phyloP scores from a whole-genome alignment of 306 rosid species.

The Fagus crenata region DNA sequence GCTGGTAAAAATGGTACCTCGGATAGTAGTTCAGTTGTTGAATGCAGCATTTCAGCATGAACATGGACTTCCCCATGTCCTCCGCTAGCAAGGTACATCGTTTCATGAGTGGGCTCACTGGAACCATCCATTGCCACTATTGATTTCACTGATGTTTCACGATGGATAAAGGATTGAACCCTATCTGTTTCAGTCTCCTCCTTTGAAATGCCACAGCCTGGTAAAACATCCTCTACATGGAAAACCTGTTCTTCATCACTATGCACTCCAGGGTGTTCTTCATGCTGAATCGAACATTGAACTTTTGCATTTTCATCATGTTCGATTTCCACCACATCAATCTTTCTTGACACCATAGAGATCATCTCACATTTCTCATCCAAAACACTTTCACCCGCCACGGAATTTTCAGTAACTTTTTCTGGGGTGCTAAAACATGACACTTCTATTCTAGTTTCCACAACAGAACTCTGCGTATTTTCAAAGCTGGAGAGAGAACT shows the following conservation, averaged over 20 bases:
- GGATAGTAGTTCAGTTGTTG: constrained; percentile 40
- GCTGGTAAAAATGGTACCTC: constrained; percentile 44
- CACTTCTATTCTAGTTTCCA: constrained; percentile 18
- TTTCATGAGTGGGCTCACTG: constrained; percentile 28
- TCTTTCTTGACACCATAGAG: constrained; percentile 19
- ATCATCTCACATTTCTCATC: constrained; percentile 24
- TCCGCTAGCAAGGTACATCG: constrained; percentile 35
- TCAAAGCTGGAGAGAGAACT: constrained; percentile 22
- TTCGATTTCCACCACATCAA: constrained; percentile 27
- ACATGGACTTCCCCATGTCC: constrained; percentile 41
- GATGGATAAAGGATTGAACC: constrained; percentile 30
- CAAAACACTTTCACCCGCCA: constrained; percentile 11
- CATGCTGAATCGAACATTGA: constrained; percentile 15
- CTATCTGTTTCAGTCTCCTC: constrained; percentile 24
- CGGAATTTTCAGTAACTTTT: constrained; percentile 15
- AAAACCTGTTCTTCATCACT: constrained; percentile 36
- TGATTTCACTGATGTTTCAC: constrained; percentile 44
- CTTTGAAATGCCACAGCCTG: constrained; percentile 24
- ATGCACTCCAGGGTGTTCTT: constrained; percentile 21
- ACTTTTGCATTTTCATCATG: constrained; percentile 14
- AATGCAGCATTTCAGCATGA: constrained; percentile 34
- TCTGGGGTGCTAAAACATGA: constrained; percentile 22
- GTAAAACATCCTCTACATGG: constrained; percentile 16
- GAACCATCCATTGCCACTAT: constrained; percentile 33
- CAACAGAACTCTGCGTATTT: constrained; percentile 6